Evolutionary conservation across 768 basidiomycete genomes (phyloP).

Genomic region (Xerocomellus dryophilus): DNA sequence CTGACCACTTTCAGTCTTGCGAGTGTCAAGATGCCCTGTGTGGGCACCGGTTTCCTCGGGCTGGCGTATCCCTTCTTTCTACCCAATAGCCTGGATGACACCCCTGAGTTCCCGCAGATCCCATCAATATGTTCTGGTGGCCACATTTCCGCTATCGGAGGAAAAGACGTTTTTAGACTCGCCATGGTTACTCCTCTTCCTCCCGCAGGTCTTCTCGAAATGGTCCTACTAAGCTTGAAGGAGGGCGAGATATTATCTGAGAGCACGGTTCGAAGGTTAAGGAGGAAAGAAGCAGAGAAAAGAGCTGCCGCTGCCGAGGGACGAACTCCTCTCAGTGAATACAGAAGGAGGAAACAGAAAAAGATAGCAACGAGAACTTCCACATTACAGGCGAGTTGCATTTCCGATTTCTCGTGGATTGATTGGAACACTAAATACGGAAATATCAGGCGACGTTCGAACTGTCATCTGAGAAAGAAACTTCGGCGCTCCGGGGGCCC

Average conservation of each 20-base stretch:
- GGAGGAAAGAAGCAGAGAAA: slow-evolving; percentile 23
- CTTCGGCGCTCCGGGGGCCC: background rate
- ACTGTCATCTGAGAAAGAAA: background rate
- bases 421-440: background rate
- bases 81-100: slow-evolving; percentile 13
- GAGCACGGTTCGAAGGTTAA: slow-evolving; percentile 24
- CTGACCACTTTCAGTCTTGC: slow-evolving; percentile 26
- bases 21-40: slow-evolving; percentile 16
- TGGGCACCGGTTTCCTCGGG: slow-evolving; percentile 26
- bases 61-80: slow-evolving; percentile 7
- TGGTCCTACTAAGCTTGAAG: slow-evolving; percentile 20
- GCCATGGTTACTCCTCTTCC: slow-evolving; percentile 24
- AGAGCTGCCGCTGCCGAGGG: slow-evolving; percentile 22
- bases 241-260: slow-evolving; percentile 25
- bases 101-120: slow-evolving; percentile 16
- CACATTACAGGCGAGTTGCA: slow-evolving; percentile 9
- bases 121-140: slow-evolving; percentile 17
- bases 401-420: background rate
- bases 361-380: slow-evolving; percentile 6
- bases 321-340: slow-evolving; percentile 22
- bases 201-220: slow-evolving; percentile 18
- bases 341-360: slow-evolving; percentile 21
- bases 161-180: slow-evolving; percentile 9
- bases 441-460: background rate
- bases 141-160: background rate